phyloP scores from a whole-genome alignment of 2,329 filamentous ascomycete genomes.

The Geoglossum cookeanum region DNA sequence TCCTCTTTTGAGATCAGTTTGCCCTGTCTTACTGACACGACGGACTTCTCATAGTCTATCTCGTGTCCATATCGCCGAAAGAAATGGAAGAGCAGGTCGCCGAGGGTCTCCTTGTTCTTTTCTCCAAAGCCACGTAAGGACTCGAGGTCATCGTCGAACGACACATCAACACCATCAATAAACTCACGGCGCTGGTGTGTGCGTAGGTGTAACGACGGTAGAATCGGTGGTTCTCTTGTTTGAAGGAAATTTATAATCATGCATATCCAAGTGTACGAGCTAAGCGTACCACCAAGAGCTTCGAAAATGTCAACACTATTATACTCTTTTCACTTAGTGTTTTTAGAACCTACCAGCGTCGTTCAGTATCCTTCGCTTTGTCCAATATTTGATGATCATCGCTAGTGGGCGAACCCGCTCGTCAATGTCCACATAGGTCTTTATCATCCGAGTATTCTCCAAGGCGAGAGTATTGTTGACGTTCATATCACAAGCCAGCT shows the following conservation, averaged over 20 bases:
- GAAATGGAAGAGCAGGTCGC: constrained; percentile 82
- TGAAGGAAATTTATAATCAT: constrained; percentile 95
- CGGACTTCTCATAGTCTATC: constrained; percentile 69
- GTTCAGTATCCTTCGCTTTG: constrained; percentile 76
- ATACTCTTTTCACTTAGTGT: background rate
- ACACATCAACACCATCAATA: constrained; percentile 46
- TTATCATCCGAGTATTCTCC: constrained; percentile 95
- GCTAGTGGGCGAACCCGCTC: constrained; percentile 76
- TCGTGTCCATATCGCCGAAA: constrained; percentile 91
- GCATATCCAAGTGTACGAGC: constrained; percentile 98
- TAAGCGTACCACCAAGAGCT: constrained; percentile 87
- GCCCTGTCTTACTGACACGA: constrained; percentile 70
- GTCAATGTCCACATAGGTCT: constrained; percentile 88
- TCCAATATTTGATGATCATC: constrained; percentile 98
- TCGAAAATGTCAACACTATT: constrained; percentile 5
- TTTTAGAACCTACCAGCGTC: constrained; percentile 58
- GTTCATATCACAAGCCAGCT: constrained; percentile 90
- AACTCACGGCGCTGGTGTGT: constrained; percentile 40
- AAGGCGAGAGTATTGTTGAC: constrained; percentile 92
- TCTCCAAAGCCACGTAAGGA: constrained; percentile 54
- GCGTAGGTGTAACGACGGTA: constrained; percentile 69
- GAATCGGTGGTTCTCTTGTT: constrained; percentile 60
- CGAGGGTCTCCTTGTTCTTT: constrained; percentile 64
- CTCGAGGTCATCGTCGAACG: constrained; percentile 74
- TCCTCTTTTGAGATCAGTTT: constrained; percentile 60